Conservation (phyloP, 2,329 filamentous ascomycete genomes). For the Seiridium unicorne region DNA sequence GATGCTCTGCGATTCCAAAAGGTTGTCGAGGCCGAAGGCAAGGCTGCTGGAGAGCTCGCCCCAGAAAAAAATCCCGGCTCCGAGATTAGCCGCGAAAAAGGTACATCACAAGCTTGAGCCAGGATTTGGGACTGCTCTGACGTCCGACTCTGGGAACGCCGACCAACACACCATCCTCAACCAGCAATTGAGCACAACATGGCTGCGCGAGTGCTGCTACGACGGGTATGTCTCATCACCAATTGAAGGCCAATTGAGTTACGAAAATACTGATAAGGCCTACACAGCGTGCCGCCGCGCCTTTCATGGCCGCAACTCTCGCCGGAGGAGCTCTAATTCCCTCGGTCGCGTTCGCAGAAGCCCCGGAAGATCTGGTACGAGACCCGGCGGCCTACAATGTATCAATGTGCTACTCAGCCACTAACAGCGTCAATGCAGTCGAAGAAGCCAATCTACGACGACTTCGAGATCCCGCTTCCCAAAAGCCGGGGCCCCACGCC, state of each 20-base stretch:
- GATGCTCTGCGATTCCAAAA: neutral
- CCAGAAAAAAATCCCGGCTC: conserved; percentile 9
- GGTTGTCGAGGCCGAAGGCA: neutral
- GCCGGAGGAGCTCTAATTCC: conserved; percentile 31
- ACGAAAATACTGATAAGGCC: conserved; percentile 26
- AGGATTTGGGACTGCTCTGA: neutral
- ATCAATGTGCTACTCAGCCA: neutral
- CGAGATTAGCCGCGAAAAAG: conserved; percentile 25
- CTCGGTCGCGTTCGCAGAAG: conserved; percentile 45
- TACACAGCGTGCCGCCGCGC: conserved; percentile 46
- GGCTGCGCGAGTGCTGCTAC: conserved; percentile 60
- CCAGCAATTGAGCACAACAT: conserved; percentile 52
- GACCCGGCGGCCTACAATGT: neutral
- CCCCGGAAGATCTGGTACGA: conserved; percentile 27
- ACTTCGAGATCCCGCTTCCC: conserved; percentile 47
- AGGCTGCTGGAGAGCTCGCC: neutral
- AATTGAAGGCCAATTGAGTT: conserved; percentile 8
- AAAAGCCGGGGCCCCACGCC: conserved; percentile 22
- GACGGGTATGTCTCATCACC: conserved; percentile 41
- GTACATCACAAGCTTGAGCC: conserved; percentile 9
- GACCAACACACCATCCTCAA: conserved; percentile 14
- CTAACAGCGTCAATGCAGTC: conserved; percentile 25
- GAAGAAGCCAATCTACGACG: conserved; percentile 81
- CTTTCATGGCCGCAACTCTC: conserved; percentile 48
- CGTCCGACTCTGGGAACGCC: conserved; percentile 10